These are phyloP conservation scores for Grosmannia penicillata DNA, from an alignment of 2,329 filamentous ascomycete genomes.

Conservation along the genomic window DNA sequence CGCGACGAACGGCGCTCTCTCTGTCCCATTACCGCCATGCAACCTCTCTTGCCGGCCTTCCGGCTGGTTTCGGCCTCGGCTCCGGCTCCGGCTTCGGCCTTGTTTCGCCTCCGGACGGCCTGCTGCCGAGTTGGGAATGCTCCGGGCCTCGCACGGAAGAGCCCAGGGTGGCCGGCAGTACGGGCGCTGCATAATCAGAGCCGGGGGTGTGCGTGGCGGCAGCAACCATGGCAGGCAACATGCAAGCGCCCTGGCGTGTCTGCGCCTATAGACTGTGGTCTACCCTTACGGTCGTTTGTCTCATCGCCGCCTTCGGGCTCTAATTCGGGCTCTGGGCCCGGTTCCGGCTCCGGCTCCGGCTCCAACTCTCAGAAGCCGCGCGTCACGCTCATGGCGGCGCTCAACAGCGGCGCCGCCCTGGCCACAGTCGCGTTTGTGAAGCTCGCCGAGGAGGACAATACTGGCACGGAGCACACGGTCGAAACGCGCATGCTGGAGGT, in stretches of 20 bases:
- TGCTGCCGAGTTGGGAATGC: too few species aligned
- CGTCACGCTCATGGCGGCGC: slow-evolving; percentile 22
- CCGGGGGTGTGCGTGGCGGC: too few species aligned
- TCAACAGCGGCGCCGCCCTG: slow-evolving; percentile 23
- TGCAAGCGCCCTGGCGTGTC: too few species aligned
- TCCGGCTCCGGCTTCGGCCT: neutral
- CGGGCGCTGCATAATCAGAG: too few species aligned
- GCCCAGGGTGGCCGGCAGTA: too few species aligned
- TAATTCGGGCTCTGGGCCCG: neutral
- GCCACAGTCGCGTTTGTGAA: slow-evolving; percentile 43
- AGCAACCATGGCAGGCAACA: too few species aligned
- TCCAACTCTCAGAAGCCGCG: slow-evolving; percentile 1
- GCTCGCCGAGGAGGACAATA: slow-evolving; percentile 39
- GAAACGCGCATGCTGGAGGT: slow-evolving; percentile 78
- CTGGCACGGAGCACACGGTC: slow-evolving; percentile 43
- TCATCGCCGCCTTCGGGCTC: too few species aligned
- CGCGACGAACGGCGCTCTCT: neutral
- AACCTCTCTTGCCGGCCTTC: neutral
- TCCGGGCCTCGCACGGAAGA: too few species aligned
- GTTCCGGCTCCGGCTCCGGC: neutral
- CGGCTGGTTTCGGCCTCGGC: neutral
- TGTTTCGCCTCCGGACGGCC: neutral
- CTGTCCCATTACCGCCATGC: slow-evolving; percentile 1
- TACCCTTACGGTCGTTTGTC: too few species aligned
- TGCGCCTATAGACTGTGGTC: too few species aligned